Conservation (phyloP, 495 filamentous ascomycete species). For the Penicillium coffeae region DNA sequence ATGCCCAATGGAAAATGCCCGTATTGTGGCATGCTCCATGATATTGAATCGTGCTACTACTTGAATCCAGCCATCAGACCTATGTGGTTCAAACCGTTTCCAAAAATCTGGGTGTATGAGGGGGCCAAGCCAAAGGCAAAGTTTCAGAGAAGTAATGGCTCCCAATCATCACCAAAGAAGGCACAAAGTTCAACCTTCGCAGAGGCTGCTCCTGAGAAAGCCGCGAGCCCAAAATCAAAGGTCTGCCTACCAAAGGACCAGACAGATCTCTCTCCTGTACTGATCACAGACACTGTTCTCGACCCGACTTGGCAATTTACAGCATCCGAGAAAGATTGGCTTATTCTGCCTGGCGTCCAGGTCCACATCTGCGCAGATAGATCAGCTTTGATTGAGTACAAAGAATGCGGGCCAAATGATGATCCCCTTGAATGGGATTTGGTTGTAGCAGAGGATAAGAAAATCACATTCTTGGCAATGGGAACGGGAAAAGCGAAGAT, state of each 20-base stretch:
- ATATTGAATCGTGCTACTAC: not conserved
- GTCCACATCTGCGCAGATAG: not conserved
- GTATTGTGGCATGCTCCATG: not conserved
- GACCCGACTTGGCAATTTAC: not conserved
- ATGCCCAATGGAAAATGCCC: not conserved
- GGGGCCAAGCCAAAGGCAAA: not conserved
- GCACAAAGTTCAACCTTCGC: too few relatives aligned
- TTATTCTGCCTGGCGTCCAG: not conserved
- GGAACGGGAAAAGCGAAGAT: constrained; percentile 2
- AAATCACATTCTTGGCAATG: not conserved
- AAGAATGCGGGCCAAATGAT: not conserved
- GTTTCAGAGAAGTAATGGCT: not conserved
- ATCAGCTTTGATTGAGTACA: not conserved
- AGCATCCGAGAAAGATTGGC: not conserved
- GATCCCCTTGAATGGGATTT: not conserved
- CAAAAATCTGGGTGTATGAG: not conserved
- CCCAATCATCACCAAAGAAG: too few relatives aligned
- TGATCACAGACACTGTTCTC: not conserved
- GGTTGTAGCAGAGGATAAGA: not conserved
- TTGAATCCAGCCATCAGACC: not conserved
- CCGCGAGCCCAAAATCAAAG: too few relatives aligned
- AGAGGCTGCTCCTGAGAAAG: too few relatives aligned
- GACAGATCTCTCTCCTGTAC: too few relatives aligned
- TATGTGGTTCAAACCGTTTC: not conserved
- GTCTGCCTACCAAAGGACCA: too few relatives aligned